Conservation (phyloP, 768 basidiomycete genomes). For the Lyophyllum semitale region DNA sequence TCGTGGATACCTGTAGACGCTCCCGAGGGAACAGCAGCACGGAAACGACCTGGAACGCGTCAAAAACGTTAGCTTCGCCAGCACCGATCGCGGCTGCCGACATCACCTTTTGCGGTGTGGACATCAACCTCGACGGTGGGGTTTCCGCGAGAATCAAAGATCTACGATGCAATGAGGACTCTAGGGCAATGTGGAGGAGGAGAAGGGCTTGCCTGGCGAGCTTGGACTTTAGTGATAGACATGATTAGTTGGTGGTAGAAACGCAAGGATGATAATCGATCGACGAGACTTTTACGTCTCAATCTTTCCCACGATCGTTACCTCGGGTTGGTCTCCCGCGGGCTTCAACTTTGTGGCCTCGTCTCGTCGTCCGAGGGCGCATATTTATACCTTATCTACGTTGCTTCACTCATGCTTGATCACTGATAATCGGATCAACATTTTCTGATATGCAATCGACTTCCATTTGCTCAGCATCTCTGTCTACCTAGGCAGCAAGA, state of each 20-base stretch:
- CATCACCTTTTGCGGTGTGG: constrained; percentile 79
- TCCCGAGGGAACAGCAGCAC: constrained; percentile 95
- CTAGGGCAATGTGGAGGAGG: constrained; percentile 9
- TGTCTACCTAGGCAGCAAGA: not conserved
- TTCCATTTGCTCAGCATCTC: constrained; percentile 1
- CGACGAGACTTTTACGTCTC: constrained; percentile 37
- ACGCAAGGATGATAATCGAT: constrained; percentile 32
- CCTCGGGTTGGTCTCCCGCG: too few species aligned
- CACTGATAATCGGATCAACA: not conserved
- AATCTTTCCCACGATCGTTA: constrained; percentile 39
- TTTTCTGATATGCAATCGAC: constrained; percentile 1
- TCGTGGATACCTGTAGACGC: constrained; percentile 98
- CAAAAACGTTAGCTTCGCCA: constrained; percentile 3
- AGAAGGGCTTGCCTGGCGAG: constrained; percentile 73
- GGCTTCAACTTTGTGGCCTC: too few species aligned
- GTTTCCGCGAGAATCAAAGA: constrained; percentile 99
- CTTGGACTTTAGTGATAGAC: constrained; percentile 91
- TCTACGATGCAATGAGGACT: constrained; percentile 49
- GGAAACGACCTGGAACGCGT: constrained; percentile 73
- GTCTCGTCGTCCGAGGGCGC: not conserved
- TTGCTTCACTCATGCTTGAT: constrained; percentile 4
- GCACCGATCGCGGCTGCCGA: not conserved
- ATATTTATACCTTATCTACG: not conserved
- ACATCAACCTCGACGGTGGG: constrained; percentile 95
- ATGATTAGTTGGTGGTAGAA: constrained; percentile 51